A percentile compares a stretch with the other conserved stretches of the same genome.
These are phyloP conservation scores for Stromatinia cepivora DNA, from an alignment of 2,329 filamentous ascomycete species.

Conservation along the genomic window DNA sequence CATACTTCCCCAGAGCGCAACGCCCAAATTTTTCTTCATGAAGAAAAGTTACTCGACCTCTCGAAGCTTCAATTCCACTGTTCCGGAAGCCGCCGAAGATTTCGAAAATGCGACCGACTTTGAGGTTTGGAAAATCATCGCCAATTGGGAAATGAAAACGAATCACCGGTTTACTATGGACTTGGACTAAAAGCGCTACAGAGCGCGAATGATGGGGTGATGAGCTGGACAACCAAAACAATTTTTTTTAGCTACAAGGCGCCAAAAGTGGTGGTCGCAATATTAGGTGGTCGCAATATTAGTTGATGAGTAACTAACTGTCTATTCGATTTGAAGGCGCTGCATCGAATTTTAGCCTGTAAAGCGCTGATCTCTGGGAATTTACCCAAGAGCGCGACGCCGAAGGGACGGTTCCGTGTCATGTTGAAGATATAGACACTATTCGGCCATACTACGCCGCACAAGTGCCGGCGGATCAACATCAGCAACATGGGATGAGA, in stretches of 20 bases:
- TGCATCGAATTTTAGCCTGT: not conserved
- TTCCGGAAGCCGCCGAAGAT: conserved; percentile 18
- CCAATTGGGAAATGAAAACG: conserved; percentile 1
- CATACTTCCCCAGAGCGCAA: not conserved
- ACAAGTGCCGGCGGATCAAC: conserved; percentile 5
- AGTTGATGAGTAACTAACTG: not conserved
- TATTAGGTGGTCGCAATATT: not conserved
- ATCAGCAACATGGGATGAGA: not conserved
- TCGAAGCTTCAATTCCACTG: not conserved
- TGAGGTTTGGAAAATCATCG: not conserved
- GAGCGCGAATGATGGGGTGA: conserved; percentile 1
- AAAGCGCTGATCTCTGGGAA: not conserved
- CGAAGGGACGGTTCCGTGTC: not conserved
- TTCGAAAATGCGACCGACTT: not conserved
- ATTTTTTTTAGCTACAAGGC: not conserved
- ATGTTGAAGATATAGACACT: not conserved
- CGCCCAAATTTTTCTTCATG: not conserved
- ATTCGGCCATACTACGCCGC: not conserved
- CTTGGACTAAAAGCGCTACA: not conserved
- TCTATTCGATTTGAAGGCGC: conserved; percentile 3
- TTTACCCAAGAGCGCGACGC: conserved; percentile 9
- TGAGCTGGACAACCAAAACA: not conserved
- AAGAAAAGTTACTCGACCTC: not conserved
- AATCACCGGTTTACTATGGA: not conserved
- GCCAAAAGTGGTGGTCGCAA: not conserved